phyloP scores from a whole-genome alignment of 2,329 filamentous ascomycete genomes.

The Neofusicoccum sp. region DNA sequence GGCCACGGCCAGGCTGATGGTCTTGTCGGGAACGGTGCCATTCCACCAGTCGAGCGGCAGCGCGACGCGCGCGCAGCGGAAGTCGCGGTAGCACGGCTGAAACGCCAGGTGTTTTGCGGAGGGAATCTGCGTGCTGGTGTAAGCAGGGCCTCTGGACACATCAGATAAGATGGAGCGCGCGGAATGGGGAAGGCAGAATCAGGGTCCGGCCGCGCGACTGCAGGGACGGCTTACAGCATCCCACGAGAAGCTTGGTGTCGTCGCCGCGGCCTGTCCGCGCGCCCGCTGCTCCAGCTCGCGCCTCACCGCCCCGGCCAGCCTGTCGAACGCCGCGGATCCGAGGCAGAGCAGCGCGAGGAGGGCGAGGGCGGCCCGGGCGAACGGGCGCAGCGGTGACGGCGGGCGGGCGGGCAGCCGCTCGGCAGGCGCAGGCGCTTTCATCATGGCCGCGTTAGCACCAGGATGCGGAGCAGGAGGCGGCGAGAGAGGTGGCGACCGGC shows the following conservation, averaged over 20 bases:
- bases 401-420: background rate
- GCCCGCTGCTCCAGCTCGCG: background rate
- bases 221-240: constrained; percentile 13
- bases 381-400: background rate
- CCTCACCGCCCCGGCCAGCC: background rate
- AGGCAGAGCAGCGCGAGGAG: background rate
- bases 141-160: background rate
- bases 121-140: background rate
- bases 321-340: background rate
- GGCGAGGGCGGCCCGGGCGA: background rate
- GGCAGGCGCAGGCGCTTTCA: constrained; percentile 9
- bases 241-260: constrained; percentile 14
- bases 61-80: constrained; percentile 36
- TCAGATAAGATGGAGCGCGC: constrained; percentile 2
- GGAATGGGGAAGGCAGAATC: background rate
- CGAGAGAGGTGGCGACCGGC: background rate
- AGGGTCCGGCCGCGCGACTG: background rate
- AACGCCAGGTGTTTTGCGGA: constrained; percentile 28
- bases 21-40: constrained; percentile 29
- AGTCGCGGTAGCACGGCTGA: constrained; percentile 30
- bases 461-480: background rate
- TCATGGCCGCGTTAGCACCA: background rate
- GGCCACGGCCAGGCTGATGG: constrained; percentile 32
- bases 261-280: background rate
- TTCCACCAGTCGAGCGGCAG: constrained; percentile 40